These are phyloP conservation scores for Carex pumila DNA, from an alignment of 176 grass and related monocot genomes.

Conservation along the genomic window DNA sequence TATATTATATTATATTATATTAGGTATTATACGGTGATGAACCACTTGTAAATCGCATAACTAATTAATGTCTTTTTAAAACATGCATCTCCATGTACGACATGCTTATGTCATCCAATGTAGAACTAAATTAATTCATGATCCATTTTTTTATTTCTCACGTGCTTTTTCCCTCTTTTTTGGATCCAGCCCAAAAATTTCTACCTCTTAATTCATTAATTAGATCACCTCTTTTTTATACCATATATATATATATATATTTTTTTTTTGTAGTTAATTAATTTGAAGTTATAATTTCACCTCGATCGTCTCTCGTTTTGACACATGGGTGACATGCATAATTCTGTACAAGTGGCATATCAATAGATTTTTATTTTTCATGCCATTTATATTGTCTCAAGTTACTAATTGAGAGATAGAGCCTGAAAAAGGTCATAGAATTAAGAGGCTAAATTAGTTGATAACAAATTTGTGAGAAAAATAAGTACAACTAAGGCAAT, in stretches of 20 bases:
- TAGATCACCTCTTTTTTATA: not conserved
- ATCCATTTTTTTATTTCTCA: too few species aligned
- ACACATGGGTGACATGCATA: not conserved
- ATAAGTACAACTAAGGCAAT: not conserved
- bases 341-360: not conserved
- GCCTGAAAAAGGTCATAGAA: not conserved
- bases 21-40: too few species aligned
- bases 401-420: not conserved
- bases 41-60: too few species aligned
- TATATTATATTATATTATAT: too few species aligned
- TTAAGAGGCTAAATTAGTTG: not conserved
- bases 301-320: not conserved
- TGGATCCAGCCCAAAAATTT: not conserved
- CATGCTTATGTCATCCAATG: not conserved
- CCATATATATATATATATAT: too few species aligned
- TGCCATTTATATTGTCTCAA: not conserved
- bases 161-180: not conserved
- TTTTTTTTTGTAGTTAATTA: not conserved
- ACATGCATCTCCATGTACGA: not conserved
- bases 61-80: too few species aligned
- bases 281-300: not conserved
- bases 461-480: not conserved
- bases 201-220: not conserved
- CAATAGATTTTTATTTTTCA: not conserved
- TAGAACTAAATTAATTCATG: not conserved